phyloP scores from a whole-genome alignment of 148 eudicot species.

The Chenopodium formosanum region DNA sequence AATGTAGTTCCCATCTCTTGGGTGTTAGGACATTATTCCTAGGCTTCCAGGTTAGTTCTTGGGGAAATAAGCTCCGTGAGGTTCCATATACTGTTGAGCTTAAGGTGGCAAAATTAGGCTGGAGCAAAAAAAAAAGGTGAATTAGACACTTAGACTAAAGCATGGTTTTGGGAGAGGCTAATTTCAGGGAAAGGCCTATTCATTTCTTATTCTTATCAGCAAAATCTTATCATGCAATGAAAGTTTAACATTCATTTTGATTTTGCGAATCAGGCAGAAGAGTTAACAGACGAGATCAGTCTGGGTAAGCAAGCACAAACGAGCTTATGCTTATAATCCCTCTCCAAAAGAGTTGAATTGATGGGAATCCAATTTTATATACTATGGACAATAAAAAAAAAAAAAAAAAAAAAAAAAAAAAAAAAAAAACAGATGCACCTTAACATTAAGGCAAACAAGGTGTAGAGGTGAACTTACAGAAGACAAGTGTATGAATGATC shows the following conservation, averaged over 20 bases:
- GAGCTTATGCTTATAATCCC: background rate
- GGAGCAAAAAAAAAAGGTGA: constrained; percentile 27
- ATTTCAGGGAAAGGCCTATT: background rate
- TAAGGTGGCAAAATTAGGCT: constrained; percentile 35
- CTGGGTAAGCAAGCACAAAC: background rate
- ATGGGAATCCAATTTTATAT: background rate
- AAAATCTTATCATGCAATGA: background rate
- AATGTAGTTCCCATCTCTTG: constrained; percentile 52
- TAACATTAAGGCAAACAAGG: background rate
- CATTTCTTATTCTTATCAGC: background rate
- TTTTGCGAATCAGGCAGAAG: background rate
- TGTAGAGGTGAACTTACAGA: constrained; percentile 39
- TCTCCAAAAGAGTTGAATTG: background rate
- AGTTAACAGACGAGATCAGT: background rate
- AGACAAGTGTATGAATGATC: constrained; percentile 28
- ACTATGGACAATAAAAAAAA: background rate
- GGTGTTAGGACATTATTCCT: constrained; percentile 23
- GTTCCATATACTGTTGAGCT: constrained; percentile 22
- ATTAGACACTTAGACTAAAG: background rate
- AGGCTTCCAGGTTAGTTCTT: constrained; percentile 12
- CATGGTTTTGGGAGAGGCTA: background rate
- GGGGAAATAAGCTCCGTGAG: constrained; percentile 13
- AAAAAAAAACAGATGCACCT: background rate
- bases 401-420: too few relatives aligned
- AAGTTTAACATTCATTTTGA: background rate